Base-by-base conservation (phyloP, 129 eudicot genomes). In the Arctium lappa region DNA sequence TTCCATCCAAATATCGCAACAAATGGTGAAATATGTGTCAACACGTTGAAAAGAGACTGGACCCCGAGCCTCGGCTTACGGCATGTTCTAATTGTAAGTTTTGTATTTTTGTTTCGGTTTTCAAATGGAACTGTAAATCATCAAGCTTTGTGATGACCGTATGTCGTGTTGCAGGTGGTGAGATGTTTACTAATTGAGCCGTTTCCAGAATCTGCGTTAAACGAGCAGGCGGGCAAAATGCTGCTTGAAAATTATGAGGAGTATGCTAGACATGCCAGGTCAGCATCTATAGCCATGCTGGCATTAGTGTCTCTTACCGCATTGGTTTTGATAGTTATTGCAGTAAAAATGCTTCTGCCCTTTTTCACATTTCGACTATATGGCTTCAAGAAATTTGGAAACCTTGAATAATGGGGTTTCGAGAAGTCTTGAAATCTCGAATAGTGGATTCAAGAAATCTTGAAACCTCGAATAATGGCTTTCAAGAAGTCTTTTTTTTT, bases 241-340 rank as follows among this genome's bases (percentile, higher is more conserved):
- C 86, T 95, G 38, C 97, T 89, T 75, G 97, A 95, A 72, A 81
- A 95, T 80, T 92, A 95, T 69, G 97, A 94, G 16, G 98, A 95
- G 86, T 95, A 95, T 83, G 98, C 97, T 53, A 87, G 93, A 73
- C 94, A 91, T 87, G 98, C 98, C 62, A 95, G 97, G 98, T 95
- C 71, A 73, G 86, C 50, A 34, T 22, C 63, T 36, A 27, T 30
- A 16, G 22, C 33, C 53, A 16, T 40, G 63, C 1, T 60, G 66
- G 66, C 66, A 56, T 15, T 56, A 56, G 66, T 16, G 36, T 62
- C 15, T 6, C 13, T 66, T 66, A 22, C 12, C 10, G 12, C 71
- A 6, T 27, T 66, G 71, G 32, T 6, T 22, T 66, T 66, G 3
- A 66, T 66, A 4, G 10, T 66, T 66, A 18, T 8, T 66, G 71